Conservation (phyloP, 805 yeast genomes). For the Priceomyces castillae region DNA sequence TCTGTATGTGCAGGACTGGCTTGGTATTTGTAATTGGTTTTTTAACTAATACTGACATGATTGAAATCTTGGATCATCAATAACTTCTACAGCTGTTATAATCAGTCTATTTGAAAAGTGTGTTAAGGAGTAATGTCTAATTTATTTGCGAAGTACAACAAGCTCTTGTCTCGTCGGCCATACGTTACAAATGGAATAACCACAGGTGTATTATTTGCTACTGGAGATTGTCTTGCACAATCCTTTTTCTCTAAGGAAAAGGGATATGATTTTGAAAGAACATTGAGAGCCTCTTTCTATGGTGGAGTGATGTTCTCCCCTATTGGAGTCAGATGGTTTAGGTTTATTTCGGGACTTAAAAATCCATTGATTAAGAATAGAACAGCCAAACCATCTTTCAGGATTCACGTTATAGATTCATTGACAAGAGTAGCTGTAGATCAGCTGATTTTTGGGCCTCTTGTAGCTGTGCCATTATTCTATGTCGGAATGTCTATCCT, state of each 20-base stretch:
- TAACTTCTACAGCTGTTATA: no score
- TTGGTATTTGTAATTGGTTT: no score
- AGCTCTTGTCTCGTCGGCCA: constrained; percentile 34
- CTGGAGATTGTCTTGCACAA: constrained; percentile 79
- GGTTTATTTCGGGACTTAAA: constrained; percentile 42
- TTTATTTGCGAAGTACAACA: constrained; percentile 21
- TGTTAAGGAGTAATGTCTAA: no score
- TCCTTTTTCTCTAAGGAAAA: constrained; percentile 34
- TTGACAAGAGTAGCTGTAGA: constrained; percentile 58
- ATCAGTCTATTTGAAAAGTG: no score
- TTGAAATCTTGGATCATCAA: no score
- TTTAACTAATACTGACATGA: no score
- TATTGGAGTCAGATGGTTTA: constrained; percentile 71
- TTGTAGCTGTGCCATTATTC: constrained; percentile 68
- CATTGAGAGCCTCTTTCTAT: constrained; percentile 61
- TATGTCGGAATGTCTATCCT: constrained; percentile 63
- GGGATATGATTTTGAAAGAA: constrained; percentile 51
- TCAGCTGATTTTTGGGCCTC: constrained; percentile 75
- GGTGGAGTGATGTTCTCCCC: constrained; percentile 78
- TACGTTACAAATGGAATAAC: constrained; percentile 45
- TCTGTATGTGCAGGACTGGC: no score
- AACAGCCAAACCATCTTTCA: neutral
- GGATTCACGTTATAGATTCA: constrained; percentile 15
- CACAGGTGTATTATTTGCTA: constrained; percentile 60
- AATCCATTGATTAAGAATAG: constrained; percentile 25